Evolutionary conservation across 1,139 yeast species (phyloP).

Genomic region (Dujonia santamariae): DNA sequence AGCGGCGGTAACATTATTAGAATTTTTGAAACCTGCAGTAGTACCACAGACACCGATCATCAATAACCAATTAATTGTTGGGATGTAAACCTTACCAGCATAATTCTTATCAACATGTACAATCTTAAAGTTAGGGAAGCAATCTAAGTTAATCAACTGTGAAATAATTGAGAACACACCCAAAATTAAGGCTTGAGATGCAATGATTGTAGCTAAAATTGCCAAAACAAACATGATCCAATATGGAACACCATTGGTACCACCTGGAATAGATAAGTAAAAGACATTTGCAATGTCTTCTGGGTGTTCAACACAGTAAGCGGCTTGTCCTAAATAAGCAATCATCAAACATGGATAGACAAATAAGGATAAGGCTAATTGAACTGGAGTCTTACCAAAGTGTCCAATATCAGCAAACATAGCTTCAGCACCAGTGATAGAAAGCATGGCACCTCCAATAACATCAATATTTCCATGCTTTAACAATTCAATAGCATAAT

Average conservation of each 20-base stretch:
- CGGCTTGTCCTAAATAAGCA: constrained; percentile 57
- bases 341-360: constrained; percentile 53
- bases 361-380: constrained; percentile 39
- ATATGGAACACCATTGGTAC: constrained; percentile 37
- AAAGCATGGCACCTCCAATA: constrained; percentile 50
- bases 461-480: constrained; percentile 39
- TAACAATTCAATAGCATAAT: constrained; percentile 45
- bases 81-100: constrained; percentile 51
- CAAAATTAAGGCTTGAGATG: constrained; percentile 57
- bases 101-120: constrained; percentile 42
- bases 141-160: constrained; percentile 52
- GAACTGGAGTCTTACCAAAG: constrained; percentile 49
- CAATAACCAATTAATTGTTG: constrained; percentile 44
- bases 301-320: constrained; percentile 44
- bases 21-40: constrained; percentile 50
- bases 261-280: constrained; percentile 52
- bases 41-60: constrained; percentile 50
- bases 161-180: constrained; percentile 52
- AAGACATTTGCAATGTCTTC: constrained; percentile 39
- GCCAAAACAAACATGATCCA: constrained; percentile 56
- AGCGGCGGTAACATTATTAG: constrained; percentile 53
- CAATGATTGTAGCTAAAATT: constrained; percentile 53
- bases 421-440: constrained; percentile 61
- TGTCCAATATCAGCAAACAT: constrained; percentile 64
- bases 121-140: constrained; percentile 48